phyloP scores from a whole-genome alignment of 352 stramenopile species.

The Phytophthora tentaculata region DNA sequence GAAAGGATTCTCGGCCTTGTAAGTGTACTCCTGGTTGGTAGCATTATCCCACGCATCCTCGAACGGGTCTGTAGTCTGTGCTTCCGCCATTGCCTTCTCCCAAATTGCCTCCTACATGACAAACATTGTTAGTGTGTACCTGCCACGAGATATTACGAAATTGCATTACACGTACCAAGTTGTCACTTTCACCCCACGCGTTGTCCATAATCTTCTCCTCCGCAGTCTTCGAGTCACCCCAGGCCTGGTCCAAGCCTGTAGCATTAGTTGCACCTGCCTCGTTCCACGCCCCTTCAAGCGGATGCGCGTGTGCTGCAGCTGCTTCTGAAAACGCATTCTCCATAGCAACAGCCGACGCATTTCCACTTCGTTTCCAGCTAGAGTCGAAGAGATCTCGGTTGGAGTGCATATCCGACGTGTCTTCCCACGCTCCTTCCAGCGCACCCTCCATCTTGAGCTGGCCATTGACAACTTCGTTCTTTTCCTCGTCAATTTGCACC shows the following conservation, averaged over 20 bases:
- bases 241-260: constrained; percentile 52
- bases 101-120: constrained; percentile 64
- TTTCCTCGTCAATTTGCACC: constrained; percentile 80
- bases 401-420: constrained; percentile 51
- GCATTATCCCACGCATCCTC: constrained; percentile 76
- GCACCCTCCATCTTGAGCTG: constrained; percentile 52
- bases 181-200: constrained; percentile 65
- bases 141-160: not conserved
- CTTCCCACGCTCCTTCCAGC: constrained; percentile 71
- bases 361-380: constrained; percentile 52
- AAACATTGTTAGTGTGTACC: constrained; percentile 13
- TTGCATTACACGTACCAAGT: constrained; percentile 46
- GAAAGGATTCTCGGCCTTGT: constrained; percentile 82
- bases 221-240: constrained; percentile 50
- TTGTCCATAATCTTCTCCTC: constrained; percentile 65
- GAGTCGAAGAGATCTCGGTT: constrained; percentile 73
- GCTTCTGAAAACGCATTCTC: constrained; percentile 61
- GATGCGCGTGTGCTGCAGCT: constrained; percentile 28
- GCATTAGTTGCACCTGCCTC: constrained; percentile 34
- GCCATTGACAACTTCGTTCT: constrained; percentile 66
- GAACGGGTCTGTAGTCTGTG: constrained; percentile 73
- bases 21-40: constrained; percentile 67
- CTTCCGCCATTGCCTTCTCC: constrained; percentile 81
- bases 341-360: constrained; percentile 39
- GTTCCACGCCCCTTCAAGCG: constrained; percentile 50